These are phyloP conservation scores for Coccinonectria pachysandricola DNA, from an alignment of 2,329 filamentous ascomycete species.

Conservation along the genomic window DNA sequence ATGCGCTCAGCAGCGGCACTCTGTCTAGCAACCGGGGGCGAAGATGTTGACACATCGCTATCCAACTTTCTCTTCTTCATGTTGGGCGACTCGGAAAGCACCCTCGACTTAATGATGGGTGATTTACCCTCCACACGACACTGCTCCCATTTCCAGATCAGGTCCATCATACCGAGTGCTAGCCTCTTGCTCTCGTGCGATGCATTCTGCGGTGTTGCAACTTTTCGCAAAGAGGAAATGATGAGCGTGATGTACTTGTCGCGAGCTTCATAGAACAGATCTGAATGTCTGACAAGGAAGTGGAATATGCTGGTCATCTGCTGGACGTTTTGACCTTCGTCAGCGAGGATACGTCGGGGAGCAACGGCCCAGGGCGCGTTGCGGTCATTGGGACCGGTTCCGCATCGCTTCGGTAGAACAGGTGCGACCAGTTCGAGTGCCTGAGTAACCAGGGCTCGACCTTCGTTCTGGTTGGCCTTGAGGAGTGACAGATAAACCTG, in stretches of 20 bases:
- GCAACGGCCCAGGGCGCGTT: slow-evolving; percentile 83
- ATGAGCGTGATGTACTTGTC: slow-evolving; percentile 87
- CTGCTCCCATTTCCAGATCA: slow-evolving; percentile 92
- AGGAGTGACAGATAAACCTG: slow-evolving; percentile 90
- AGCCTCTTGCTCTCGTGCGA: slow-evolving; percentile 89
- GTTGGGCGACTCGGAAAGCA: slow-evolving; percentile 58
- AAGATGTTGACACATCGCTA: slow-evolving; percentile 42
- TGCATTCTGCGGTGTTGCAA: slow-evolving; percentile 70
- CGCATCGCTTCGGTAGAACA: slow-evolving; percentile 77
- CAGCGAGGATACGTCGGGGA: slow-evolving; percentile 79
- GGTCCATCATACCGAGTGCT: slow-evolving; percentile 77
- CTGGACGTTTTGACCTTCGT: slow-evolving; percentile 89
- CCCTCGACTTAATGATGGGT: slow-evolving; percentile 18
- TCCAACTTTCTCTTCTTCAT: slow-evolving; percentile 70
- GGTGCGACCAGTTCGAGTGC: slow-evolving; percentile 92
- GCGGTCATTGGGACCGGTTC: slow-evolving; percentile 53
- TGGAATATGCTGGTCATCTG: slow-evolving; percentile 97
- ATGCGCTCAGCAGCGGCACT: slow-evolving; percentile 36
- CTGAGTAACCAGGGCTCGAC: slow-evolving; percentile 82
- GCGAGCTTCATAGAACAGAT: slow-evolving; percentile 88
- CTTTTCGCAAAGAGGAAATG: slow-evolving; percentile 79
- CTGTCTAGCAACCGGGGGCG: slow-evolving; percentile 39
- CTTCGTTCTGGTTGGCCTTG: slow-evolving; percentile 91
- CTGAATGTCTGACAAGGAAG: slow-evolving; percentile 84
- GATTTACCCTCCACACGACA: slow-evolving; percentile 57